Evolutionary conservation across 225 moss, liverwort and hornwort species (phyloP), one percentile per base, ranked within the genome.

Genomic region (Bryoerythrophyllum caledonicum): DNA sequence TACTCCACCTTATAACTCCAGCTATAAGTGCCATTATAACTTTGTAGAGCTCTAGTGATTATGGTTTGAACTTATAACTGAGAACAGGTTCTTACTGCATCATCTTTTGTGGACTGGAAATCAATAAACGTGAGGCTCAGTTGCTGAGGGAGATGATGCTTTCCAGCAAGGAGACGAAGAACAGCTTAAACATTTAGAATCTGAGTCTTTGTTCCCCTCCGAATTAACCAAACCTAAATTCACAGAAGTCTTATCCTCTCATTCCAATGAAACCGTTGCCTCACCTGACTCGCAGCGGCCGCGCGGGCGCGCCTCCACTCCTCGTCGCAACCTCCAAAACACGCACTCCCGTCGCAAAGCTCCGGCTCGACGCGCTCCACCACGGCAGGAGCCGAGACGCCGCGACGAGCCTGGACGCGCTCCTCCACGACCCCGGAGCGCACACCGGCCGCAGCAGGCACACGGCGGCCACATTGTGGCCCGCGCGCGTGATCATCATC

Each of bases 401-500:
- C 4, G 60, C 65, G 11, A 69, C 43, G 2, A 59, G 4, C 21
- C 69, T 82, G 20, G 30, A 17, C 32, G 23, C 54, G 60, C 34
- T 70, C 61, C 15, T 74, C 76, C 55, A 71, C 48, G 54, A 23
- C 0, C 69, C 73, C 6, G 46, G 51, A 57, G 32, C 65, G 49
- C 74, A 74, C 10, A 76, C 76, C 34, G 85, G 82, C 57, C 82
- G 69, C 21, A 66, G 44, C 76, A 82, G 78, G 56, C 80, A 82
- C 34, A 77, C 70, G 26, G 82, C 80, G 61, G 85, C 82, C 88
- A 88, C 76, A 19, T 75, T 75, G 61, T 55, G 78, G 6, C 88
- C 80, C 43, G 80, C 82, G 54, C 82, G 88, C 41, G 73, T 78
- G 70, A 80, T 76, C 69, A 82, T 62, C 69, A 82, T 65, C 51